Evolutionary conservation across 768 basidiomycete genomes (phyloP).

Genomic region (Lactifluus rugatus): DNA sequence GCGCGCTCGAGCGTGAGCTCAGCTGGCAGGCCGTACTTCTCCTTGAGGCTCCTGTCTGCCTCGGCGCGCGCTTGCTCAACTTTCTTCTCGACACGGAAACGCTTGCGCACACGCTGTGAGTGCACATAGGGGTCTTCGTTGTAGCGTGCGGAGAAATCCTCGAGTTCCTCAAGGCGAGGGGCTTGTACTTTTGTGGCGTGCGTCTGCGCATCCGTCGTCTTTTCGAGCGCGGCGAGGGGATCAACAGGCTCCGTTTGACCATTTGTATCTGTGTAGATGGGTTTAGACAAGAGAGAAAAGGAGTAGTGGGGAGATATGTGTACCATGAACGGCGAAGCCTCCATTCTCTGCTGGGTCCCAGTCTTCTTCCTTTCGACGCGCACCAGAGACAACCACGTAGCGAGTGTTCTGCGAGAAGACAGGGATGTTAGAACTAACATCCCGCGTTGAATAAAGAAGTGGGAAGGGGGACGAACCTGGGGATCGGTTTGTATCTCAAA

Average conservation of each 20-base stretch:
- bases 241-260: constrained; percentile 54
- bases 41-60: constrained; percentile 63
- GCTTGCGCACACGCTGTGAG: constrained; percentile 63
- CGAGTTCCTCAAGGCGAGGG: constrained; percentile 74
- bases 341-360: constrained; percentile 98
- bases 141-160: constrained; percentile 64
- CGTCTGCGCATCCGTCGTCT: constrained; percentile 70
- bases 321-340: constrained; percentile 82
- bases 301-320: constrained; percentile 14
- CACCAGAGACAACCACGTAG: constrained; percentile 87
- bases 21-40: constrained; percentile 67
- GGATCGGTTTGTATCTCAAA: constrained; percentile 98
- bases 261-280: constrained; percentile 51
- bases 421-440: no score
- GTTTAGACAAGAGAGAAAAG: background rate
- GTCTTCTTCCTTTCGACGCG: constrained; percentile 89
- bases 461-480: constrained; percentile 44
- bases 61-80: constrained; percentile 55
- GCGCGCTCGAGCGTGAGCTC: constrained; percentile 56
- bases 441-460: background rate
- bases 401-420: constrained; percentile 67
- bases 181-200: constrained; percentile 62
- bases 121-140: constrained; percentile 82
- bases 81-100: constrained; percentile 84
- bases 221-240: constrained; percentile 83